phyloP scores from a whole-genome alignment of 257 asterid species.

The Ilex aquifolium region DNA sequence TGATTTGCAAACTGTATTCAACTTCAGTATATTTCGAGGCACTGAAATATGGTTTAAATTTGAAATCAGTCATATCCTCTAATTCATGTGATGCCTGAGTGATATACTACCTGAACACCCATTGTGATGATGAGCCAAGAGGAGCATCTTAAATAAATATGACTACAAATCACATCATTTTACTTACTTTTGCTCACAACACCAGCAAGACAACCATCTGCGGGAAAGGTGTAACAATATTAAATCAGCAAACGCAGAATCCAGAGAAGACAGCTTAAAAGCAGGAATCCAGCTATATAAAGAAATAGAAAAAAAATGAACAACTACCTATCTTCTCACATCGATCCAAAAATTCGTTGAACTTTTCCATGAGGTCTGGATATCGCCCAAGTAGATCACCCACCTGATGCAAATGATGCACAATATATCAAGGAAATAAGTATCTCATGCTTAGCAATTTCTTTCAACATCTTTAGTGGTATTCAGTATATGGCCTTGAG shows the following conservation, averaged over 20 bases:
- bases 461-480: constrained; percentile 18
- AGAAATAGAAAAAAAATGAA: constrained; percentile 15
- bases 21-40: background rate
- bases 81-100: background rate
- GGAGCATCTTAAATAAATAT: too few species aligned
- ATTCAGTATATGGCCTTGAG: constrained; percentile 1
- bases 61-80: background rate
- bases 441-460: constrained; percentile 10
- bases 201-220: constrained; percentile 15
- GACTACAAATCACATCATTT: too few species aligned
- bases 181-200: constrained; percentile 7
- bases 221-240: background rate
- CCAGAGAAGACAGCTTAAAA: constrained; percentile 1
- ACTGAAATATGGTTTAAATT: background rate
- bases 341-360: constrained; percentile 43
- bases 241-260: constrained; percentile 1
- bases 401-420: constrained; percentile 31
- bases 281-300: constrained; percentile 13
- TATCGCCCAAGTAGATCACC: constrained; percentile 45
- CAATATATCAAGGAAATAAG: constrained; percentile 23
- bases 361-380: constrained; percentile 57
- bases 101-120: too few species aligned
- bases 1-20: background rate
- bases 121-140: too few species aligned
- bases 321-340: constrained; percentile 48